These are phyloP conservation scores for Pancytospora epiphaga DNA, from an alignment of 371 early-diverging fungal species.

Conservation along the genomic window DNA sequence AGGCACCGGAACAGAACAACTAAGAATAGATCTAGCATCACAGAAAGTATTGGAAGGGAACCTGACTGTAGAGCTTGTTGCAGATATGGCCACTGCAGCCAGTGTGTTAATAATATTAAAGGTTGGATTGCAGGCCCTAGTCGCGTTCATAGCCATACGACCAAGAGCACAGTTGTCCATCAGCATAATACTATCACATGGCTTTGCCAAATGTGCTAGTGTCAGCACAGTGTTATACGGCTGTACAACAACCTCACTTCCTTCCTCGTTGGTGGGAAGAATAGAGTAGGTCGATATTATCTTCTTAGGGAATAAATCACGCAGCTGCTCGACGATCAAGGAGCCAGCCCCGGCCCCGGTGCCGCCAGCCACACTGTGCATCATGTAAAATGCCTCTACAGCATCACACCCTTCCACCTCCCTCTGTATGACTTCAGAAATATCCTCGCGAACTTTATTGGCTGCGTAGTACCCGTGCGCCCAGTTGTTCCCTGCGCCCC, in stretches of 20 bases:
- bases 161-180: slow-evolving; percentile 64
- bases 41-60: slow-evolving; percentile 98
- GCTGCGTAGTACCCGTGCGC: slow-evolving; percentile 72
- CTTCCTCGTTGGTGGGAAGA: slow-evolving; percentile 91
- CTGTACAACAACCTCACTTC: slow-evolving; percentile 94
- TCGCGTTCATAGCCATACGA: slow-evolving; percentile 76
- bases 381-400: slow-evolving; percentile 73
- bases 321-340: slow-evolving; percentile 71
- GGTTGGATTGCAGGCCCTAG: slow-evolving; percentile 79
- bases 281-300: slow-evolving; percentile 90
- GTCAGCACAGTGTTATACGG: slow-evolving; percentile 95
- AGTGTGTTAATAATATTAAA: slow-evolving; percentile 72
- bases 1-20: slow-evolving; percentile 82
- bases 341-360: slow-evolving; percentile 89
- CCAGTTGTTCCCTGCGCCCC: slow-evolving; percentile 91
- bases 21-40: slow-evolving; percentile 81
- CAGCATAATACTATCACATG: slow-evolving; percentile 75
- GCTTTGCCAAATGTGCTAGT: slow-evolving; percentile 73
- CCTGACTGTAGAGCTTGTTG: slow-evolving; percentile 86
- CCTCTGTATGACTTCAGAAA: slow-evolving; percentile 79
- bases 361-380: slow-evolving; percentile 86
- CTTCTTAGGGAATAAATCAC: slow-evolving; percentile 85
- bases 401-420: slow-evolving; percentile 82
- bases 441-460: slow-evolving; percentile 69
- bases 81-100: slow-evolving; percentile 83